Base-by-base conservation (phyloP, 345 rosid genomes). In the Eucalyptus virginea region DNA sequence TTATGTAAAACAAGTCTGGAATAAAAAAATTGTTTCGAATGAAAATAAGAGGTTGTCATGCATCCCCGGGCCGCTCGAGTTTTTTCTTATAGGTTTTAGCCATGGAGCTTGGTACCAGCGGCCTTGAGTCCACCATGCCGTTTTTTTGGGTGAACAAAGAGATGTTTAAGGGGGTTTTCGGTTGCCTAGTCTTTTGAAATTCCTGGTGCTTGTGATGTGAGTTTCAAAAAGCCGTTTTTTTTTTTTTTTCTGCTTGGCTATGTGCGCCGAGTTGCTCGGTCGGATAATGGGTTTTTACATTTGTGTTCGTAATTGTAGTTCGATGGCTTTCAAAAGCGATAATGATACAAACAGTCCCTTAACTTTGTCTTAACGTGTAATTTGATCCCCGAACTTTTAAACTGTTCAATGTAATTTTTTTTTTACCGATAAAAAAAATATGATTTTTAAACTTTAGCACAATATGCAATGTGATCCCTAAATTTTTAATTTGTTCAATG, bases 61-160 rank as follows among this genome's bases (percentile, higher is more conserved):
- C n/a, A n/a, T n/a, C n/a, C n/a, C n/a, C n/a, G n/a, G n/a, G 32
- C 42, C 28, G 28, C 37, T 42, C 18, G 1, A 4, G 10, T 87
- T 60, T 58, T 67, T 60, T 51, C 50, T 23, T 48, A 47, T 81
- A 91, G 89, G 86, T 81, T 58, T 72, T 88, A 94, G 90, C 47
- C 62, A 95, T 98, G 99, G 96, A 96, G 97, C 4, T 37, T 37
- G n/a, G n/a, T n/a, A n/a, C n/a, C n/a, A n/a, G n/a, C n/a, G n/a
- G n/a, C n/a, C n/a, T n/a, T n/a, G n/a, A n/a, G n/a, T n/a, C n/a
- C n/a, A n/a, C n/a, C n/a, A n/a, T n/a, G n/a, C n/a, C n/a, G n/a
- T 37, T 37, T 37, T 37, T 37, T 37, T 37, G 94, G 19, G 81
- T 93, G 32, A 89, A 88, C 65, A 88, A 81, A 47, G 96, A 94